Conservation (phyloP, 192 early-diverging fungal genomes). For the Obelidium mucronatum region DNA sequence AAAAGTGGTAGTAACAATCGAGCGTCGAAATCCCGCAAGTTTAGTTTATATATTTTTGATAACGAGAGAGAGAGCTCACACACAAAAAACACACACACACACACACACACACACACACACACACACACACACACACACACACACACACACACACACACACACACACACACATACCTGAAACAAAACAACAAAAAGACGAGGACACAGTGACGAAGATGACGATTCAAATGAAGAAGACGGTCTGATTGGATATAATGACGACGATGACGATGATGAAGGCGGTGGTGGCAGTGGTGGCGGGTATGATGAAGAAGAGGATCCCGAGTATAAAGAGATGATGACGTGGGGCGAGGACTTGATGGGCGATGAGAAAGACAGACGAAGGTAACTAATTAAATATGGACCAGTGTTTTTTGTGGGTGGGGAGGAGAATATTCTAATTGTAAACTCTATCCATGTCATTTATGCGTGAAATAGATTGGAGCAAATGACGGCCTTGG, state of each 20-base stretch:
- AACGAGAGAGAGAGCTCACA: too few relatives aligned
- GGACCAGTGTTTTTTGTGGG: neutral
- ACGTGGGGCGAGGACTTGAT: constrained; percentile 79
- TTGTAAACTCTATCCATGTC: neutral
- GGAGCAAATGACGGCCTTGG: constrained; percentile 71
- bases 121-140: too few relatives aligned
- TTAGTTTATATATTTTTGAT: too few relatives aligned
- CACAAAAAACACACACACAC: too few relatives aligned
- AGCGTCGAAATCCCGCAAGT: neutral
- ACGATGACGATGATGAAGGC: neutral
- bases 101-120: too few relatives aligned
- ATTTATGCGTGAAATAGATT: constrained; percentile 41
- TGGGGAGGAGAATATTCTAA: too few relatives aligned
- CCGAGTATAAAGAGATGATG: constrained; percentile 66
- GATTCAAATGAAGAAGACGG: constrained; percentile 29
- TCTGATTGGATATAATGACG: too few relatives aligned
- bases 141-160: too few relatives aligned
- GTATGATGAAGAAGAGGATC: constrained; percentile 55
- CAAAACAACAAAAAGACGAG: neutral
- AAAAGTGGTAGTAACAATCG: neutral
- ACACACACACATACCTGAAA: too few relatives aligned
- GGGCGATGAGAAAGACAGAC: constrained; percentile 72
- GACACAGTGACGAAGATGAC: constrained; percentile 30
- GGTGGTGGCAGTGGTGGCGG: constrained; percentile 29
- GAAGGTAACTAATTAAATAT: constrained; percentile 22